phyloP scores from a whole-genome alignment of 345 rosid genomes.

The Syzygium jambos region DNA sequence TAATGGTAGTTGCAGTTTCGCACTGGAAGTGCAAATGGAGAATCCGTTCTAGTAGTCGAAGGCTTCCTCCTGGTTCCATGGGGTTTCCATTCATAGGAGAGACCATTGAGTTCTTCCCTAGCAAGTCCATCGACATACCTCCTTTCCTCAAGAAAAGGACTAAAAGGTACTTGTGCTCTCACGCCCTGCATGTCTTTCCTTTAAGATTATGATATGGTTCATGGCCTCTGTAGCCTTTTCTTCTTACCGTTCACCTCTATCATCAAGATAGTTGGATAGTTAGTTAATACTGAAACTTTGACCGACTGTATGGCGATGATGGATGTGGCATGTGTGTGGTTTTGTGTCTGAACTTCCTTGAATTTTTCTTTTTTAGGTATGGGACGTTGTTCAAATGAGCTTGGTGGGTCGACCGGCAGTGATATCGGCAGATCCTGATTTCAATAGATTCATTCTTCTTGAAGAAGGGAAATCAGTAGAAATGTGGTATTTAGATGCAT shows the following conservation, averaged over 20 bases:
- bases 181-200: no score
- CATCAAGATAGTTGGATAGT: no score
- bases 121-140: slow-evolving; percentile 1
- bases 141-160: slow-evolving; percentile 8
- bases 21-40: slow-evolving; percentile 9
- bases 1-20: not conserved
- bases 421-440: slow-evolving; percentile 27
- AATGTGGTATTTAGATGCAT: slow-evolving; percentile 21
- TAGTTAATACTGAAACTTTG: not conserved
- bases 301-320: not conserved
- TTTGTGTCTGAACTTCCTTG: not conserved
- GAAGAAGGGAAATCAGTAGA: slow-evolving; percentile 30
- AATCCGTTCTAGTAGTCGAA: slow-evolving; percentile 4
- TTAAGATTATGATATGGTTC: no score
- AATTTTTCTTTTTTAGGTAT: slow-evolving; percentile 6
- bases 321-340: not conserved
- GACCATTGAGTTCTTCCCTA: slow-evolving; percentile 11
- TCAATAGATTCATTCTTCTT: slow-evolving; percentile 26
- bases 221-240: no score
- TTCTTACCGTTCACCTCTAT: no score
- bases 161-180: not conserved
- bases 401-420: slow-evolving; percentile 23
- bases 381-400: slow-evolving; percentile 27
- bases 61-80: slow-evolving; percentile 18
- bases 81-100: slow-evolving; percentile 17